Evolutionary conservation across 228 moss, liverwort and hornwort genomes (phyloP), one percentile per base, ranked within the genome.

Genomic region (Sphagnum magellanicum): DNA sequence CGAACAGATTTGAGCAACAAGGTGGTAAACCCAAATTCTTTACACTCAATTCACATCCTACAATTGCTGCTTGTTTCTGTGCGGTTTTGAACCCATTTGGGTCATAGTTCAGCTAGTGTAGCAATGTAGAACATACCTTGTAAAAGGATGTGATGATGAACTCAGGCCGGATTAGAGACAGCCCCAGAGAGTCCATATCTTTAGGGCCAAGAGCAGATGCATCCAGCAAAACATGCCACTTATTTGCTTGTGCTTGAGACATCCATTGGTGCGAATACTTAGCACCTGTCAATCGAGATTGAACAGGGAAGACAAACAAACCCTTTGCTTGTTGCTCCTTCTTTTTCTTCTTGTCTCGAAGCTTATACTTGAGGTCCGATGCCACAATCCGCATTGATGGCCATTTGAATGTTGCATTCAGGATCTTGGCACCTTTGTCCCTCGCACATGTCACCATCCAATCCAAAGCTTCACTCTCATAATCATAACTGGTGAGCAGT

Each of bases 251-350:
- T 49, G 97, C 97, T 76, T 90, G 90, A 61, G 97, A 90, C 91
- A 97, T 97, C 97, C 97, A 97, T 52, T 93, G 91, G 66, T 75
- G 93, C 11, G 93, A 97, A 63, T 97, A 97, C 59, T 97, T 97
- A 8, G 97, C 90, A 60, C 97, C 97, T 5, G 93, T 97, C 75
- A 97, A 78, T 50, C 93, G 79, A 10, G 97, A 97, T 67, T 97
- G 97, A 53, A 93, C 93, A 5, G 97, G 97, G 62, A 97, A 97
- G 52, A 93, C 97, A 70, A 97, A 93, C 46, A 97, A 80, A 15
- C 97, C 97, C 71, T 85, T 93, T 9, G 91, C 88, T 14, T 87
- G 72, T 68, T 93, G 88, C 53, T 84, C 78, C 71, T 87, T 93
- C 79, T 83, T 89, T 75, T 91, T 93, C 62, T 8, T n/a, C 62